Evolutionary conservation across 2,329 filamentous ascomycete genomes (phyloP).

Genomic region (Arthrobotrys sinensis): DNA sequence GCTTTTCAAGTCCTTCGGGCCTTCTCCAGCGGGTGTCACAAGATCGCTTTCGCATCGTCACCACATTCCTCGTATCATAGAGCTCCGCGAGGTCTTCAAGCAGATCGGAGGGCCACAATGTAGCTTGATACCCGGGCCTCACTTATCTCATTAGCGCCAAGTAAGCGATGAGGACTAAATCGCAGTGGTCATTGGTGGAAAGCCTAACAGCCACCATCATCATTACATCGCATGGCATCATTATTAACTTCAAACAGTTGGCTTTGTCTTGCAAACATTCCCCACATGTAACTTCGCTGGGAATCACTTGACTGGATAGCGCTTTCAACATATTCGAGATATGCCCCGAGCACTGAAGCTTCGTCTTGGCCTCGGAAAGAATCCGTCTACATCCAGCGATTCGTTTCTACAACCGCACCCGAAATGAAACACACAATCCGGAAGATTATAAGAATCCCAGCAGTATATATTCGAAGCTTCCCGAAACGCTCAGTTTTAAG

Average conservation of each 20-base stretch:
- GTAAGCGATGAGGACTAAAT: conserved; percentile 35
- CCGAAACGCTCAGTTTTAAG: conserved; percentile 25
- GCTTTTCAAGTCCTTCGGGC: conserved; percentile 32
- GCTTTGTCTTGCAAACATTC: conserved; percentile 4
- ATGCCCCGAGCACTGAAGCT: not conserved
- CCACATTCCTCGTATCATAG: conserved; percentile 47
- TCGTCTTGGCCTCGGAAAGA: conserved; percentile 26
- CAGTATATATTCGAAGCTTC: conserved; percentile 41
- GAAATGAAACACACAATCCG: conserved; percentile 15
- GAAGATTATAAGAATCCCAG: conserved; percentile 8
- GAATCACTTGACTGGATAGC: not conserved
- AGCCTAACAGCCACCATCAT: not conserved
- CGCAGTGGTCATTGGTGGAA: conserved; percentile 36
- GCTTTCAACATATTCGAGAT: no score
- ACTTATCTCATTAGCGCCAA: conserved; percentile 54
- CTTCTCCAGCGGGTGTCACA: conserved; percentile 46
- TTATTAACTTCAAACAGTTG: conserved; percentile 35
- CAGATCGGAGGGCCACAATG: conserved; percentile 26
- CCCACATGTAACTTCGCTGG: not conserved
- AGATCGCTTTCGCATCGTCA: conserved; percentile 31
- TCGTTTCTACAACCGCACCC: conserved; percentile 4
- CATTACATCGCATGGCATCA: conserved; percentile 16
- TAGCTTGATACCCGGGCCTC: conserved; percentile 27
- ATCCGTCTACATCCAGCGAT: conserved; percentile 19
- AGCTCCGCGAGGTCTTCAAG: conserved; percentile 44